A percentile compares a stretch with the other conserved stretches of the same genome.
Conservation (phyloP, 2,329 filamentous ascomycete species). For the Aspergillus caelatus region DNA sequence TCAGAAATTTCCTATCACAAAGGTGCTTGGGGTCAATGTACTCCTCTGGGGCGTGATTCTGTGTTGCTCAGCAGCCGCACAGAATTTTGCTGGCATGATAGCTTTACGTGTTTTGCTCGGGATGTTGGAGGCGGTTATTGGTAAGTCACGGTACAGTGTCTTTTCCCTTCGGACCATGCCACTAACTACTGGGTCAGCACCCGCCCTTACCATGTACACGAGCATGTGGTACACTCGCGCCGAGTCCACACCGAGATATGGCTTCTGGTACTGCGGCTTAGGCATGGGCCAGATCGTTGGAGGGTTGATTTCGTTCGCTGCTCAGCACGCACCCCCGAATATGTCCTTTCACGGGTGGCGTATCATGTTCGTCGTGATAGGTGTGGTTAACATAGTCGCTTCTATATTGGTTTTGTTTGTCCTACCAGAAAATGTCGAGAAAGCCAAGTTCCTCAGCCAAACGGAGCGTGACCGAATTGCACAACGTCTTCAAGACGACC, state of each 20-base stretch:
- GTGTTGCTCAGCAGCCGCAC: slow-evolving; percentile 49
- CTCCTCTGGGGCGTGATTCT: slow-evolving; percentile 58
- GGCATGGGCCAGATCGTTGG: slow-evolving; percentile 34
- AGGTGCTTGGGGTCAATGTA: slow-evolving; percentile 64
- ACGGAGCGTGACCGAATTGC: slow-evolving; percentile 21
- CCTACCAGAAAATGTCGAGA: slow-evolving; percentile 23
- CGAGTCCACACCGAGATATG: slow-evolving; percentile 31
- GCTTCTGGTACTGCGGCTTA: slow-evolving; percentile 34
- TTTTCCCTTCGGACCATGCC: background rate
- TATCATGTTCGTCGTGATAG: slow-evolving; percentile 34
- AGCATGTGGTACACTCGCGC: slow-evolving; percentile 32
- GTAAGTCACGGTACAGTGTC: slow-evolving; percentile 9
- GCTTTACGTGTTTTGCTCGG: slow-evolving; percentile 60
- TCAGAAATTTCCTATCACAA: slow-evolving; percentile 62
- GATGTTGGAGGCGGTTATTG: slow-evolving; percentile 50
- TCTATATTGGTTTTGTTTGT: slow-evolving; percentile 24
- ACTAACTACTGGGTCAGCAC: slow-evolving; percentile 14
- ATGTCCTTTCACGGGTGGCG: slow-evolving; percentile 29
- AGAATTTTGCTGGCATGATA: slow-evolving; percentile 55
- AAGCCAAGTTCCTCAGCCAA: slow-evolving; percentile 27
- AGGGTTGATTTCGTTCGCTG: slow-evolving; percentile 31
- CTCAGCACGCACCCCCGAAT: slow-evolving; percentile 27
- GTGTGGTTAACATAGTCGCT: slow-evolving; percentile 27
- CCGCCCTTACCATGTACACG: slow-evolving; percentile 30
- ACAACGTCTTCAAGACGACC: slow-evolving; percentile 21